Evolutionary conservation across 2,329 filamentous ascomycete genomes (phyloP).

Genomic region (Colletotrichum plurivorum): DNA sequence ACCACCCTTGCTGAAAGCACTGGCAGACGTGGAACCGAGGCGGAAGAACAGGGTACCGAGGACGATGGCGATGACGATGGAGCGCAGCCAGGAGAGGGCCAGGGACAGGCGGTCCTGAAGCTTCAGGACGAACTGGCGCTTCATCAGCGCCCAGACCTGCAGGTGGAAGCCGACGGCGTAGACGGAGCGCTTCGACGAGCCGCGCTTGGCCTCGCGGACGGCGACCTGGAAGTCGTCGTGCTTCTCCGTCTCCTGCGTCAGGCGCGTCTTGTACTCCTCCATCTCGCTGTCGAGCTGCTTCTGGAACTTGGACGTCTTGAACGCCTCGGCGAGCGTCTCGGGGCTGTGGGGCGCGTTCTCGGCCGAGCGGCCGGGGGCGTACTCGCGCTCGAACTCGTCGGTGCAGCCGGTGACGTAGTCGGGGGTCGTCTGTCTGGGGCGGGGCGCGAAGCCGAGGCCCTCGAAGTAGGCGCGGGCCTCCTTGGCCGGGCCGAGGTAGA

Average conservation of each 20-base stretch:
- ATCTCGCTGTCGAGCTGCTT: constrained; percentile 75
- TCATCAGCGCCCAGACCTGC: constrained; percentile 87
- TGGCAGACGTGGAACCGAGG: constrained; percentile 74
- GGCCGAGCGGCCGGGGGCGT: constrained; percentile 75
- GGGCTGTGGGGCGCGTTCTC: constrained; percentile 78
- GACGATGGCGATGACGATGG: constrained; percentile 82
- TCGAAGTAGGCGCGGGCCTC: constrained; percentile 84
- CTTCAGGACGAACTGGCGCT: constrained; percentile 87
- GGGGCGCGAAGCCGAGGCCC: constrained; percentile 79
- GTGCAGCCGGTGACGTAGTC: constrained; percentile 89
- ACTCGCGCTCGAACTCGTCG: constrained; percentile 86
- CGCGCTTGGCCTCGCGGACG: constrained; percentile 83
- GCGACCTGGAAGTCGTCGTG: constrained; percentile 84
- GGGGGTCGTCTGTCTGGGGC: constrained; percentile 83
- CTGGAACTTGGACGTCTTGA: constrained; percentile 74
- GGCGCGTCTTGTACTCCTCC: constrained; percentile 73
- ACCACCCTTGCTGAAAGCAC: constrained; percentile 86
- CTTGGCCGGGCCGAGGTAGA: constrained; percentile 79
- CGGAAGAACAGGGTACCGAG: constrained; percentile 85
- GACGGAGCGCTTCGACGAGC: constrained; percentile 80
- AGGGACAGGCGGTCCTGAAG: constrained; percentile 89
- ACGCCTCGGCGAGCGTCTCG: constrained; percentile 77
- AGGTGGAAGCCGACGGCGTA: constrained; percentile 88
- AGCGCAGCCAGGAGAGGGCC: constrained; percentile 76
- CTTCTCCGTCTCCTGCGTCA: constrained; percentile 75